Percentiles rank a stretch among this genome's conserved stretches.
phyloP scores from a whole-genome alignment of 257 asterid species.

The Capsicum pubescens region DNA sequence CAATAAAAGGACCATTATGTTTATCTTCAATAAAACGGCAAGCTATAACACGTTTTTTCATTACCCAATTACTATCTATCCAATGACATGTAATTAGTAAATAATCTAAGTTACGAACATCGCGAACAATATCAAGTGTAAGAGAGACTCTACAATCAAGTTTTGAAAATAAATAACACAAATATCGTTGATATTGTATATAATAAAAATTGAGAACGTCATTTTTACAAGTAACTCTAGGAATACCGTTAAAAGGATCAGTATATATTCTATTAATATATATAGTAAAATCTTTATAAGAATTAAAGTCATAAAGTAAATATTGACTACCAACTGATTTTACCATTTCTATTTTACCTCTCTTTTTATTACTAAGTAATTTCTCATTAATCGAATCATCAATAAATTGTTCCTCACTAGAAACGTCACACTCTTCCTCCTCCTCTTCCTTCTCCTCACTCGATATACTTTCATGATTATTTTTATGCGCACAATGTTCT shows the following conservation, averaged over 20 bases:
- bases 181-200: background rate
- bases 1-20: background rate
- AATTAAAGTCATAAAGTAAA: background rate
- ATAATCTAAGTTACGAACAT: background rate
- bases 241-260: background rate
- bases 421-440: background rate
- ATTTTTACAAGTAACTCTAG: background rate
- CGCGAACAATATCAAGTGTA: background rate
- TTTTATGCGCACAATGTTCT: background rate
- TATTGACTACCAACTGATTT: background rate
- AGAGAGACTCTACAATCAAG: conserved; percentile 14
- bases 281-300: background rate
- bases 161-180: background rate
- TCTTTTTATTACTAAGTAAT: background rate
- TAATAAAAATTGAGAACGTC: background rate
- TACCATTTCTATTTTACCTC: background rate
- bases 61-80: background rate
- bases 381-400: background rate
- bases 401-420: background rate
- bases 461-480: background rate
- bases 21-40: background rate
- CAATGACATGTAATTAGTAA: background rate
- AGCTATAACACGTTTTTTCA: background rate
- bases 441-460: background rate
- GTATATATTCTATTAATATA: background rate